phyloP scores from a whole-genome alignment of 257 asterid genomes.

The Nicotiana benthamiana region DNA sequence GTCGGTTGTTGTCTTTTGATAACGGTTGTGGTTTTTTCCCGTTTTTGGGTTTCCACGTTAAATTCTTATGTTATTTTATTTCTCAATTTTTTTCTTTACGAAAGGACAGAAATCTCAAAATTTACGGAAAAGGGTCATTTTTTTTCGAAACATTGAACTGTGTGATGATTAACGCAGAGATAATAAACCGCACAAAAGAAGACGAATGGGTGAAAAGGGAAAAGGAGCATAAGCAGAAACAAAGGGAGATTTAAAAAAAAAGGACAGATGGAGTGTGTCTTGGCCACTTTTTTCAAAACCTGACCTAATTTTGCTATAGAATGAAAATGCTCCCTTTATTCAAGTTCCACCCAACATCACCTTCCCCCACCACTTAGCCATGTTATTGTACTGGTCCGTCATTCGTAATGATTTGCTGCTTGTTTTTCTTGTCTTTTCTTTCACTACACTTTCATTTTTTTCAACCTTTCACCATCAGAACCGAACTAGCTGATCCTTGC shows the following conservation, averaged over 20 bases:
- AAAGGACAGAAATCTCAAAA: no score
- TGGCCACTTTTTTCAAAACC: neutral
- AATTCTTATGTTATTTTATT: no score
- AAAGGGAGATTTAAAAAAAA: neutral
- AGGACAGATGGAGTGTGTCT: neutral
- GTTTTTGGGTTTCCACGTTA: no score
- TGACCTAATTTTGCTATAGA: constrained; percentile 4
- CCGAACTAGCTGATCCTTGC: neutral
- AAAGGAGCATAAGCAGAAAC: neutral
- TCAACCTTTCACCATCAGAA: neutral
- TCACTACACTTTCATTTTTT: neutral
- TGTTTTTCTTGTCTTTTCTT: neutral
- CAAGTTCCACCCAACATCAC: neutral
- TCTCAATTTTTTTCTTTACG: no score
- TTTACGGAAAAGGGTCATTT: no score
- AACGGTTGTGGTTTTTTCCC: no score
- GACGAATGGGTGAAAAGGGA: neutral
- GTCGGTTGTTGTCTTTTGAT: no score
- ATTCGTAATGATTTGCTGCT: neutral
- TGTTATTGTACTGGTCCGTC: neutral
- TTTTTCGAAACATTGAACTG: no score
- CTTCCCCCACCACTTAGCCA: constrained; percentile 3
- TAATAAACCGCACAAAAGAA: neutral
- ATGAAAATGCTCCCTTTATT: neutral
- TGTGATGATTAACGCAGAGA: neutral